Conservation (phyloP, 1,284 basidiomycete genomes). For the Pterulicium gracile region DNA sequence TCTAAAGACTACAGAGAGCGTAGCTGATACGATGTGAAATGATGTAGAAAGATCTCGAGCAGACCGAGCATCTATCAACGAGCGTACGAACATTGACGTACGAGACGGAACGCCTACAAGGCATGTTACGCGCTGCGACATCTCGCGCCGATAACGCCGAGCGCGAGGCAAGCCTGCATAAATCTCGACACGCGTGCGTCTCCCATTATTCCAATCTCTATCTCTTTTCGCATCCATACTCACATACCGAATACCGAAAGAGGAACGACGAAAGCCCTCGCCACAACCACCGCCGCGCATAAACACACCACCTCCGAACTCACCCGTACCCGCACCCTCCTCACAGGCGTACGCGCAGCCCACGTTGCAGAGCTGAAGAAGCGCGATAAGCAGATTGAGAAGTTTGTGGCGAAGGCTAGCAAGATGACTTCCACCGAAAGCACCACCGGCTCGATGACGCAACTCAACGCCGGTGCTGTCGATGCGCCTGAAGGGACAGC, state of each 20-base stretch:
- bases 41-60: slow-evolving; percentile 65
- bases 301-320: slow-evolving; percentile 60
- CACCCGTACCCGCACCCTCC: slow-evolving; percentile 49
- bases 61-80: slow-evolving; percentile 68
- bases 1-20: slow-evolving; percentile 5
- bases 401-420: slow-evolving; percentile 66
- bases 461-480: background rate
- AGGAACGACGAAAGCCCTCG: slow-evolving; percentile 38
- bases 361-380: slow-evolving; percentile 72
- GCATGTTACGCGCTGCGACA: slow-evolving; percentile 46
- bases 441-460: slow-evolving; percentile 35
- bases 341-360: slow-evolving; percentile 56
- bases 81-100: slow-evolving; percentile 73
- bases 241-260: too few relatives aligned
- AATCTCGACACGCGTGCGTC: slow-evolving; percentile 60
- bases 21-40: background rate
- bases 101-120: slow-evolving; percentile 68
- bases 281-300: slow-evolving; percentile 50
- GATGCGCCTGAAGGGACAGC: background rate
- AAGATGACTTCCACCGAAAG: slow-evolving; percentile 55
- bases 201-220: slow-evolving; percentile 3
- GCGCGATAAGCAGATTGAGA: slow-evolving; percentile 72
- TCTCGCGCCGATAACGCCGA: slow-evolving; percentile 59
- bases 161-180: slow-evolving; percentile 62
- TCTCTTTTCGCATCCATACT: too few relatives aligned